These are phyloP conservation scores for Leccinum ochraceum DNA, from an alignment of 768 basidiomycete species.

Conservation along the genomic window DNA sequence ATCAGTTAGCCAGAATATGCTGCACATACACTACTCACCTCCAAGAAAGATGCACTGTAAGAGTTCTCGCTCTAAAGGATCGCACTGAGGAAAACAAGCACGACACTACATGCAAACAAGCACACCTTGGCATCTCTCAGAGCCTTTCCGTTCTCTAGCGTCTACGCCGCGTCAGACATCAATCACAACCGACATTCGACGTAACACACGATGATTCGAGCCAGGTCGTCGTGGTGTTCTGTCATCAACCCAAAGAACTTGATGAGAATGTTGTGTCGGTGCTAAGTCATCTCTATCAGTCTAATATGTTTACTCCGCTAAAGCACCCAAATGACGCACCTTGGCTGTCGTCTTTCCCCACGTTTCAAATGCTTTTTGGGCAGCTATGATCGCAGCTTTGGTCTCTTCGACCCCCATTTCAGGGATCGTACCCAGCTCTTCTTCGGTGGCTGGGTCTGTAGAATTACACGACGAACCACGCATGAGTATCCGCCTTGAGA, in stretches of 20 bases:
- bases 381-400: conserved; percentile 80
- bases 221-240: conserved; percentile 84
- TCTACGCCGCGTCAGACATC: conserved; percentile 45
- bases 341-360: conserved; percentile 91
- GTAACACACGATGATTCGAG: conserved; percentile 73
- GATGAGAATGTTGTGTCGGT: conserved; percentile 80
- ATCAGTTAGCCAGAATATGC: conserved; percentile 3
- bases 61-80: conserved; percentile 66
- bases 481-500: neutral
- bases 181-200: conserved; percentile 1
- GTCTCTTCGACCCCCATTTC: conserved; percentile 90
- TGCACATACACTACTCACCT: conserved; percentile 46
- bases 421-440: conserved; percentile 81
- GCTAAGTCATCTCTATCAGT: conserved; percentile 37
- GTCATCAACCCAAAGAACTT: conserved; percentile 80
- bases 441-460: conserved; percentile 84
- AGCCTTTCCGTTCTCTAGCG: conserved; percentile 95
- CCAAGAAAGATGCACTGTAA: conserved; percentile 85
- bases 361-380: conserved; percentile 73
- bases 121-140: conserved; percentile 76
- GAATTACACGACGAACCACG: neutral
- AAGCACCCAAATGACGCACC: conserved; percentile 39
- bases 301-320: neutral
- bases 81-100: neutral
- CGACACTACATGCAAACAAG: neutral